Base-by-base conservation (phyloP, 2,329 filamentous ascomycete genomes). In the Sclerotiophoma versabilis region DNA sequence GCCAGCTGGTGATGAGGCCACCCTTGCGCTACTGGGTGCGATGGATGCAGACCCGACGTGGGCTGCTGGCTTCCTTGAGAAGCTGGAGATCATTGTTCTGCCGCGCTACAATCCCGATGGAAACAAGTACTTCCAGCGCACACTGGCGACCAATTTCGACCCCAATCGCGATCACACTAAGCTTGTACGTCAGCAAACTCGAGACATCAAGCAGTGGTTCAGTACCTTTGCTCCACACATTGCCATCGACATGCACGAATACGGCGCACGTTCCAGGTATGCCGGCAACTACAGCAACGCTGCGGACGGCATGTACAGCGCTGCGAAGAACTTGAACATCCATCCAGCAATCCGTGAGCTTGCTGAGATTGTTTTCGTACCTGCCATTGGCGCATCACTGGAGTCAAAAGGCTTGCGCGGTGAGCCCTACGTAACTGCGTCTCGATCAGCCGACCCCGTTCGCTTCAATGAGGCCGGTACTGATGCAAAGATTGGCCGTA, bases 91-190 rank as follows among this genome's bases (percentile, higher is more conserved):
- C 20, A 56, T 74, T 23, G 54, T 74, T 0, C 43, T 75, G 4
- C 72, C 72, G 3, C 65, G 73, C 4, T 75, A 75, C 59, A 75
- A 75, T 17, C 70, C 70, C 0, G 73, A 76, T 43, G 74, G 72
- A 8, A 71, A 75, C 11, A 61, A 63, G 1, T 76, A 69, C 53
- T 75, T 76, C 56, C 72, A 76, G 42, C 68, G 73, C 22, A 64
- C 65, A 0, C 49, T 75, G 3, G 71, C 73, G 1, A 70, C 68
- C n/a, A 74, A 73, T 52, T 73, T 69, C 47, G 74, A 76, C 45
- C 68, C 70, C 0, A 76, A 75, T 50, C 66, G 73, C 37, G 74
- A 76, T 45, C 72, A 75, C 58, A 65, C 66, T 8, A 76, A 75
- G 47, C 66, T 75, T 19, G 63, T 58, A 2, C 69, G 74, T 33